Evolutionary conservation across 2,329 filamentous ascomycete species (phyloP).

Genomic region (Aspergillus jensenii): DNA sequence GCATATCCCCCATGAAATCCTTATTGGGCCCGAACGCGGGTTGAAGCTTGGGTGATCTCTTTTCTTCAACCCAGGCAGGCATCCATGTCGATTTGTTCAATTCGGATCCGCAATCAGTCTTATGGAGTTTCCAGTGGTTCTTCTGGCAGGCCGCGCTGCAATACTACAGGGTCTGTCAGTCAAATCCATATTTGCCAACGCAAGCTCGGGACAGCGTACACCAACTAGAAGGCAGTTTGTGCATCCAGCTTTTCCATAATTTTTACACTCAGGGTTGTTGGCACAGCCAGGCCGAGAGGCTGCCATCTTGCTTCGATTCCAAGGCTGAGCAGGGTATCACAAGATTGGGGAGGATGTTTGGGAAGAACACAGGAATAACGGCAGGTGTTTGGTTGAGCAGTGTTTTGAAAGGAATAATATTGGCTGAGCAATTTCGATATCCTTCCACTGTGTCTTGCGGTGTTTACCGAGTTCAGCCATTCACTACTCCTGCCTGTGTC

Average conservation of each 20-base stretch:
- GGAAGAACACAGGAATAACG: too few relatives aligned
- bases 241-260: not conserved
- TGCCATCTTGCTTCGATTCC: not conserved
- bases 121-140: slow-evolving; percentile 8
- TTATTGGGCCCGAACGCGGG: slow-evolving; percentile 14
- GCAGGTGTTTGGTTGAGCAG: too few relatives aligned
- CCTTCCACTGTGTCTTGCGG: too few relatives aligned
- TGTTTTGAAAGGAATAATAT: too few relatives aligned
- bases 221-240: not conserved
- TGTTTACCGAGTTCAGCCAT: too few relatives aligned
- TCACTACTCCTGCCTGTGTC: too few relatives aligned
- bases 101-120: not conserved
- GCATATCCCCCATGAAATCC: slow-evolving; percentile 44
- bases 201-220: not conserved
- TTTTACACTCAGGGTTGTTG: not conserved
- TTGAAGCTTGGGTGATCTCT: too few relatives aligned
- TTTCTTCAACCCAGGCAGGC: not conserved
- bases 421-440: too few relatives aligned
- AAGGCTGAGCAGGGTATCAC: too few relatives aligned
- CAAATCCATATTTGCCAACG: too few relatives aligned
- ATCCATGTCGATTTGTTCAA: slow-evolving; percentile 4
- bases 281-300: not conserved
- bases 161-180: not conserved
- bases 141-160: slow-evolving; percentile 9
- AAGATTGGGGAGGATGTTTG: too few relatives aligned